Evolutionary conservation across 2,329 filamentous ascomycete species (phyloP), one percentile per base, ranked within the genome.

Genomic region (Botrytis fragariae): DNA sequence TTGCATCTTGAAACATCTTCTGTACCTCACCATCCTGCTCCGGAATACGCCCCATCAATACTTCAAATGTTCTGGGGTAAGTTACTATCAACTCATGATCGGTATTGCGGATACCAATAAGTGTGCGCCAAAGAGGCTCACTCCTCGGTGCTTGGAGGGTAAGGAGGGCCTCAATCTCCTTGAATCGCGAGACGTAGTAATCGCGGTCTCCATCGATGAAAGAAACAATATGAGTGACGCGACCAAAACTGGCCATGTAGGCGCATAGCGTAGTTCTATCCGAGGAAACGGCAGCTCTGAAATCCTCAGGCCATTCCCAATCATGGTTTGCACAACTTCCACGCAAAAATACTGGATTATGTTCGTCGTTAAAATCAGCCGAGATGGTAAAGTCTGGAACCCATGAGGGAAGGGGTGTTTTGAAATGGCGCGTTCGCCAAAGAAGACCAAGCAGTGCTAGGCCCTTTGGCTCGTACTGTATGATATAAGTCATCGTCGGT

Each of bases 361-460:
- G 51, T 25, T 20, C 29, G 14, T 73, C 65, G 12, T 69, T 35
- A 22, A 44, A 61, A 54, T 70, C 57, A n/a, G 71, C 71, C 32
- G 71, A 73, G 8, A 73, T 70, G 16, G 71, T 73, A 16, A 70
- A 73, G 48, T 73, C 71, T 44, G 57, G 37, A 37, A 73, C 71
- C 71, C 71, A 73, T 62, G 71, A 73, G n/a, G 65, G 71, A 20
- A 73, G 59, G 4, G 51, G 37, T 7, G 39, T 70, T 29, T 73
- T 70, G 25, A 73, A 73, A 18, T 57, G 65, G 14, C 65, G 71
- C 42, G 64, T 44, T 22, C 48, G 22, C 71, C 71, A 73, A 44
- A 73, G 39, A 16, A 73, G 71, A 29, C 71, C 71, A 32, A 73
- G 71, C 2, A 73, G 42, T 51, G 32, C 71, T 20, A 73, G 65